Evolutionary conservation across 352 stramenopile species (phyloP).

Genomic region (Globisporangium acanthophoron): DNA sequence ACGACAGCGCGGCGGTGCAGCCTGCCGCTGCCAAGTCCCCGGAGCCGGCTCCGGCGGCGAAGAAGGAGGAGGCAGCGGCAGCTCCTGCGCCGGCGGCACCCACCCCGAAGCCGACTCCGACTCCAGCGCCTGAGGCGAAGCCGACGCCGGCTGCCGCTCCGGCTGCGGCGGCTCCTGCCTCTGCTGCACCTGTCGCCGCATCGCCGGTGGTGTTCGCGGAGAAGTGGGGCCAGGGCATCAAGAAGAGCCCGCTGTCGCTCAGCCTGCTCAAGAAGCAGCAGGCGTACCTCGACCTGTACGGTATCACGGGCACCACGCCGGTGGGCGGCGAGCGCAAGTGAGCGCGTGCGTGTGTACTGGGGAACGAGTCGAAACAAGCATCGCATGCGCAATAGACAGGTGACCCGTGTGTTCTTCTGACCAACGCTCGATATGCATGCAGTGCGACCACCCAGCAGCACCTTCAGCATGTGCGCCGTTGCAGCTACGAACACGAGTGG

Average conservation of each 20-base stretch:
- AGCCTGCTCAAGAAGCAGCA: conserved; percentile 84
- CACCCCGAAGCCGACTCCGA: conserved; percentile 1
- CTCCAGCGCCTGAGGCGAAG: conserved; percentile 17
- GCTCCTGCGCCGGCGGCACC: conserved; percentile 34
- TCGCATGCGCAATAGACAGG: conserved; percentile 2
- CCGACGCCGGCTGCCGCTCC: conserved; percentile 3
- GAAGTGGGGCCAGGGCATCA: conserved; percentile 76
- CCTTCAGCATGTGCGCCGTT: neutral
- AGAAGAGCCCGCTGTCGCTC: conserved; percentile 77
- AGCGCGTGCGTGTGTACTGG: neutral
- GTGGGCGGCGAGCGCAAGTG: conserved; percentile 40
- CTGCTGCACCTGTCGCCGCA: conserved; percentile 17
- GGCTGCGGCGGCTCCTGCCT: conserved; percentile 2
- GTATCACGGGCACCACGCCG: conserved; percentile 76
- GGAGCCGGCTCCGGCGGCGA: conserved; percentile 57
- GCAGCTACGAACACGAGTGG: too few relatives aligned
- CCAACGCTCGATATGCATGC: neutral
- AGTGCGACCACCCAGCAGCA: neutral
- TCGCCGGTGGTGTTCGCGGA: conserved; percentile 36
- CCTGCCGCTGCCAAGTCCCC: conserved; percentile 25
- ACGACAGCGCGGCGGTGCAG: conserved; percentile 31
- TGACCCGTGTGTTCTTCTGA: neutral
- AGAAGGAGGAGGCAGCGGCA: conserved; percentile 52
- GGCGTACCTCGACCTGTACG: conserved; percentile 77
- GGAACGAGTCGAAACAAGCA: neutral